Evolutionary conservation across 2,329 filamentous ascomycete species (phyloP), one percentile per base, ranked within the genome.

Genomic region (Escovopsis sp.): DNA sequence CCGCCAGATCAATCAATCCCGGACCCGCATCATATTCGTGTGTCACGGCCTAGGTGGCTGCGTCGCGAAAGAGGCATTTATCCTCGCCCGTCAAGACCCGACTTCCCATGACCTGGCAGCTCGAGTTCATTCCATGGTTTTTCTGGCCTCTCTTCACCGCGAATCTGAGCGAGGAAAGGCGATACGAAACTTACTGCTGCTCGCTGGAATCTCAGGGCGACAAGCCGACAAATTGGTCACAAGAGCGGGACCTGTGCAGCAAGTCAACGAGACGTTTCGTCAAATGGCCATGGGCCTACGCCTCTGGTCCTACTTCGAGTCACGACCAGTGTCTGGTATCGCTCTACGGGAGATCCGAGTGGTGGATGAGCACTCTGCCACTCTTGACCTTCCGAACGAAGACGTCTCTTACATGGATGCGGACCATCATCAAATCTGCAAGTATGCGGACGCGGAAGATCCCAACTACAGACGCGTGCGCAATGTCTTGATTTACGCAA

Each of bases 241-340:
- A 5, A 35, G 31, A 4, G 31, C 31, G 2, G 19, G n/a, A 6
- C 11, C 32, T 5, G 14, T 38, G 12, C 16, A 25, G 10, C 32
- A 35, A 2, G 5, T 38, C 11, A 35, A 35, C 10, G 27, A 34
- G 9, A n/a, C 33, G 2, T 38, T 38, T 31, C 31, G 23, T 6
- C 32, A 30, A 16, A 25, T 23, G 5, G 36, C 36, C 4, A 32
- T 19, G 12, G 34, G 15, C 3, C 19, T 38, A 12, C 34, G 18
- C 13, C 14, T 38, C 3, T 38, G 36, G 36, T 38, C 36, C 12
- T 38, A 35, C 18, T 34, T 35, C 25, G 36, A 38, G 35, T 26
- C 36, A 4, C 12, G 11, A 0, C 18, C 36, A 6, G 26, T 34
- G 17, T 4, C 36, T 13, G 8, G 6, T 3, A 23, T 11, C 3